phyloP scores from a whole-genome alignment of 257 asterid species.

The Fraxinus quadrangulata region DNA sequence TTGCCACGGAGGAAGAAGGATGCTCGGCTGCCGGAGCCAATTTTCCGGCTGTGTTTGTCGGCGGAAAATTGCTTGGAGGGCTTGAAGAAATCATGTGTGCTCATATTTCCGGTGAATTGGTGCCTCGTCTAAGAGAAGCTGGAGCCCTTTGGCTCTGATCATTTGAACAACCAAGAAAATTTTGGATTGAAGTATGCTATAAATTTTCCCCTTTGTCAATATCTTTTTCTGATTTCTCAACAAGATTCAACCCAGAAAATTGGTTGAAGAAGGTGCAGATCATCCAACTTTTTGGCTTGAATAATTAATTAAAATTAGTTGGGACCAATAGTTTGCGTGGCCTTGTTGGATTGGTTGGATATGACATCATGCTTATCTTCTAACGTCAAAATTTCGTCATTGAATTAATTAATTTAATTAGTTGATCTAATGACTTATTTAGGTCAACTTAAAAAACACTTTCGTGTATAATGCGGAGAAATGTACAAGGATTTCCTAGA shows the following conservation, averaged over 20 bases:
- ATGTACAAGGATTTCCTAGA: neutral
- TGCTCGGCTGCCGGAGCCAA: neutral
- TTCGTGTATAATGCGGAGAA: neutral
- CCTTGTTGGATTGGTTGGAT: neutral
- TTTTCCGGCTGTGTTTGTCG: constrained; percentile 45
- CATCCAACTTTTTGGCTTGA: constrained; percentile 14
- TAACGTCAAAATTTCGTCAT: neutral
- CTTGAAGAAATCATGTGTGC: constrained; percentile 41
- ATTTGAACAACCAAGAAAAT: neutral
- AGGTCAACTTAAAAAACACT: neutral
- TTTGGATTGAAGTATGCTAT: neutral
- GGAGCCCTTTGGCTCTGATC: constrained; percentile 49
- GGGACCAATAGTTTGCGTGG: neutral
- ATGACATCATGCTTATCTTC: neutral
- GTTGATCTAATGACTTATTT: neutral
- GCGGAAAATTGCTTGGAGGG: constrained; percentile 49
- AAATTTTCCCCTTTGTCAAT: neutral
- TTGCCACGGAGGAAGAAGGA: neutral
- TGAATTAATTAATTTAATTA: neutral
- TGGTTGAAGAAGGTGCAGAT: neutral
- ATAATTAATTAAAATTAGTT: neutral
- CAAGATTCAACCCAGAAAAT: neutral
- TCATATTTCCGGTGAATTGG: constrained; percentile 50
- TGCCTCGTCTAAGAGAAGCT: constrained; percentile 43
- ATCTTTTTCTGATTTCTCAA: neutral